Evolutionary conservation across 2,329 filamentous ascomycete genomes (phyloP), one percentile per base, ranked within the genome.

Genomic region (Hypomyces perniciosus): DNA sequence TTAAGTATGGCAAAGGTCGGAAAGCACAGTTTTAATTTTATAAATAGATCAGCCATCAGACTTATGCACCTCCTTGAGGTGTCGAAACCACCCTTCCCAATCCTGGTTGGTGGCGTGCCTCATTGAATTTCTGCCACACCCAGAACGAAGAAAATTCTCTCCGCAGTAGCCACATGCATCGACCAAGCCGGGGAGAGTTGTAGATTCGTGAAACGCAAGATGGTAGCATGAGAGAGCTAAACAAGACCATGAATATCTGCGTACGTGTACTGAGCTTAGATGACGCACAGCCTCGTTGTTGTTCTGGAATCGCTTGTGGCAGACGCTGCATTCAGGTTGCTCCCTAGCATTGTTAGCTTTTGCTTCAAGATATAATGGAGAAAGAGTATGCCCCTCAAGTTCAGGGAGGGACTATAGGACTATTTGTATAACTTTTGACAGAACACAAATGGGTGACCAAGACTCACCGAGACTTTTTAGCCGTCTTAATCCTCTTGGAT

Each of bases 251-350:
- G 91, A 96, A 71, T 97, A 90, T 27, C 87, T 85, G 33, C 92
- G 84, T 7, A 97, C 79, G 68, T 97, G 92, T 8, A 97, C 80
- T 10, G 91, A 96, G 63, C 96, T 97, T 64, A 96, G 91, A 66
- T 97, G 92, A 31, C 93, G 83, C 68, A 97, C 92, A 3, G 91
- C 91, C 72, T 97, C 93, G 62, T 97, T 97, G 72, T 97, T 97
- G 73, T 97, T 97, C 72, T 97, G 97, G 76, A 97, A 97, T 8
- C 92, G 84, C 65, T 96, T 96, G 40, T 87, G 86, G 68, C 92
- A 97, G 66, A 89, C 97, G 29, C 83, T 80, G 68, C 92, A 97
- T 56, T 88, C 88, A 68, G 96, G 97, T 69, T 97, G 92, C 69
- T 97, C 97, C 69, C 97, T 92, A 64, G 89, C 84, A 69, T 93